phyloP scores from a whole-genome alignment of 2,329 filamentous ascomycete genomes.

The Colletotrichum chlorophyti region DNA sequence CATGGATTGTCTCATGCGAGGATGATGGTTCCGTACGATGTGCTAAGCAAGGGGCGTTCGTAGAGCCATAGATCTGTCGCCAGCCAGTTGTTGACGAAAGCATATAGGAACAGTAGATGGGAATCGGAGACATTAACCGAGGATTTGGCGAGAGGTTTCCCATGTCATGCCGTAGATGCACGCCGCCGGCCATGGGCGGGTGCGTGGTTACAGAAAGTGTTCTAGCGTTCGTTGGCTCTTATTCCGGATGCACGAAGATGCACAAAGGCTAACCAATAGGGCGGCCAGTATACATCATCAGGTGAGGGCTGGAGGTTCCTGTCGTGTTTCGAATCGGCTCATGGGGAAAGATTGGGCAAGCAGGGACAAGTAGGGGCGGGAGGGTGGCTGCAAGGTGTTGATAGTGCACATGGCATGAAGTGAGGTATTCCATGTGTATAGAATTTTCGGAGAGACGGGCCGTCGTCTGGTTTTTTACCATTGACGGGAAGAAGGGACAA shows the following conservation, averaged over 20 bases:
- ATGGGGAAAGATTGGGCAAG: background rate
- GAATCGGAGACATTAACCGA: constrained; percentile 3
- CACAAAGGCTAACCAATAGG: no score
- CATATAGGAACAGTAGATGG: background rate
- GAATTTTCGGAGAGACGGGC: constrained; percentile 43
- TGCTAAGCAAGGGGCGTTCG: background rate
- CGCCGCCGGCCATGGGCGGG: background rate
- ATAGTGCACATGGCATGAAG: no score
- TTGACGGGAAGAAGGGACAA: constrained; percentile 12
- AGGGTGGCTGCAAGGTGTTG: no score
- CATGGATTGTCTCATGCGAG: background rate
- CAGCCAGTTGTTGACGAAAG: background rate
- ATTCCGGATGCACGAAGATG: background rate
- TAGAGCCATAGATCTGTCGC: background rate
- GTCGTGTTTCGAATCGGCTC: constrained; percentile 20
- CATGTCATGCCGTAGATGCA: constrained; percentile 1
- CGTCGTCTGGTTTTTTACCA: constrained; percentile 34
- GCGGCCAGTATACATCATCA: background rate
- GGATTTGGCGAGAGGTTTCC: constrained; percentile 13
- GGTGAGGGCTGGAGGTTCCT: constrained; percentile 19
- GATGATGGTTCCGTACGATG: background rate
- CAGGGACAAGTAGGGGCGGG: no score
- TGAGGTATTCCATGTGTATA: constrained; percentile 9
- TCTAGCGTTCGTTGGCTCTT: constrained; percentile 1
- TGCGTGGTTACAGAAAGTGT: constrained; percentile 5